phyloP scores from a whole-genome alignment of 805 yeast genomes.

The Soucietia sequanensis region DNA sequence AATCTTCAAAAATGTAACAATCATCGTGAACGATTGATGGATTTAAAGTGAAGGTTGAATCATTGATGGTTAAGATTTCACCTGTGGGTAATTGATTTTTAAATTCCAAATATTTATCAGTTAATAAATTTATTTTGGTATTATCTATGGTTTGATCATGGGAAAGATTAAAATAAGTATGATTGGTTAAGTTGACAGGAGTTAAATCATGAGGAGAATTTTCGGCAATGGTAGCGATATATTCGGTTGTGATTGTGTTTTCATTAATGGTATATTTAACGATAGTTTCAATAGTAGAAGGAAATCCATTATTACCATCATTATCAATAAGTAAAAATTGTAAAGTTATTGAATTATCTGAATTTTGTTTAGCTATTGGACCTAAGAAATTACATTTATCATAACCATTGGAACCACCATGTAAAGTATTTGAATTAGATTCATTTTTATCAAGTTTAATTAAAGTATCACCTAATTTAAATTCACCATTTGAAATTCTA shows the following conservation, averaged over 20 bases:
- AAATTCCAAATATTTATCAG: slow-evolving; percentile 33
- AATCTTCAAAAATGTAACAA: slow-evolving; percentile 46
- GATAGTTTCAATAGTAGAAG: slow-evolving; percentile 50
- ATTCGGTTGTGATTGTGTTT: slow-evolving; percentile 47
- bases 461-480: slow-evolving; percentile 38
- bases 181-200: slow-evolving; percentile 58
- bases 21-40: slow-evolving; percentile 39
- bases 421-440: slow-evolving; percentile 38
- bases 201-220: slow-evolving; percentile 42
- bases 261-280: slow-evolving; percentile 46
- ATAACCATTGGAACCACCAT: slow-evolving; percentile 55
- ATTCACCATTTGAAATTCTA: slow-evolving; percentile 47
- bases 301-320: slow-evolving; percentile 56
- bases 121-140: slow-evolving; percentile 28
- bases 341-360: slow-evolving; percentile 27
- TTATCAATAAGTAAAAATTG: slow-evolving; percentile 43
- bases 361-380: slow-evolving; percentile 44
- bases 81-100: slow-evolving; percentile 47
- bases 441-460: slow-evolving; percentile 46
- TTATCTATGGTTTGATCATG: slow-evolving; percentile 28
- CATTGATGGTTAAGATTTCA: slow-evolving; percentile 20
- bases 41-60: slow-evolving; percentile 17
- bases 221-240: slow-evolving; percentile 35
- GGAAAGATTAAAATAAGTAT: slow-evolving; percentile 56
- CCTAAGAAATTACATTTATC: slow-evolving; percentile 52